Base-by-base conservation (phyloP, 495 filamentous ascomycete species). In the Penicillium paradoxum region DNA sequence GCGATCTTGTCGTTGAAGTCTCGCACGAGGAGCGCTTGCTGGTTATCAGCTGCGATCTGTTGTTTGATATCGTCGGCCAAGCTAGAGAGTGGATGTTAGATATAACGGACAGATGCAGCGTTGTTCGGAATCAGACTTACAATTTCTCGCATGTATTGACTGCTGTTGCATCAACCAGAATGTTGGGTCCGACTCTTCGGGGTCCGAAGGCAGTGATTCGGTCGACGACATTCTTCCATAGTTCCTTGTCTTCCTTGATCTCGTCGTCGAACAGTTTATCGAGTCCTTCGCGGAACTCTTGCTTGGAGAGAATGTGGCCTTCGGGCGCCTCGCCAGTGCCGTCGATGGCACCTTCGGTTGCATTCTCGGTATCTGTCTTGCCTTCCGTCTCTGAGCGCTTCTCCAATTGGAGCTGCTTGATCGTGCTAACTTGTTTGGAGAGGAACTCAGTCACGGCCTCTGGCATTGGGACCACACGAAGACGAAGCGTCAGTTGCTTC, bases 171-270 rank as follows among this genome's bases (percentile, higher is more conserved):
- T 97, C 93, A 49, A 99, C 83, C 1, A 99, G 76, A 14, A 99
- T 67, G 63, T 97, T 99, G 5, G 93, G 89, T 0, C 93, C 95
- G 15, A 81, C 82, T 62, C 95, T 74, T 47, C 84, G 73, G 3
- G 93, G 93, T 0, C 95, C 93, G 70, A 99, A 99, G 0, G 91
- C 86, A 18, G 82, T 83, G 57, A 97, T 91, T 59, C 84, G 82
- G 53, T 95, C 86, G 25, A 95, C 80, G 6, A 88, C 76, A 43
- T 81, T 79, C 51, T 79, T 80, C 91, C 92, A 97, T 10, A 81
- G 68, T 6, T 93, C 89, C 29, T 81, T 81, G 45, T 88, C 81
- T 19, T 74, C 80, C 53, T 77, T 80, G 13, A 78, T 73, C 17
- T 78, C 72, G 7, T 78, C 71, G 27, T 83, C 76, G 56, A 97